A percentile compares a stretch with the other conserved stretches of the same genome.
phyloP scores from a whole-genome alignment of 139 green algal genomes.

The Dunaliella sp. region DNA sequence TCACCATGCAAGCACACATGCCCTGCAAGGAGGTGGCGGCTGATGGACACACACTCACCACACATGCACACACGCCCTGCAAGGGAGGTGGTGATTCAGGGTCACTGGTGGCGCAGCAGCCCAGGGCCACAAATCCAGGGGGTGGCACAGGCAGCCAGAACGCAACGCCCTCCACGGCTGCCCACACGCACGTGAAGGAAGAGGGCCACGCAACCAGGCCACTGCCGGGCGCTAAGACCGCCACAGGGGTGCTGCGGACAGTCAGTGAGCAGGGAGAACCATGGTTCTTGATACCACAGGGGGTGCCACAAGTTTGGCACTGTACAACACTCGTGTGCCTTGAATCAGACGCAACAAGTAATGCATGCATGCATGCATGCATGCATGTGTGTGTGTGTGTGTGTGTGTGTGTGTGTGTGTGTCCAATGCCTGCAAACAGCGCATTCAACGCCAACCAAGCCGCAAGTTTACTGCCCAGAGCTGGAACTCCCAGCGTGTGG shows the following conservation, averaged over 20 bases:
- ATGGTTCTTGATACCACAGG: too few relatives aligned
- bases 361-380: background rate
- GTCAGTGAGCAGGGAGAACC: too few relatives aligned
- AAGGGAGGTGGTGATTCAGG: background rate
- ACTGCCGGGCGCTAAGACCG: conserved; percentile 76
- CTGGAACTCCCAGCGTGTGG: too few relatives aligned
- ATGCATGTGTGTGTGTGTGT: background rate
- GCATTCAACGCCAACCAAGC: too few relatives aligned
- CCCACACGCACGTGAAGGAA: conserved; percentile 53
- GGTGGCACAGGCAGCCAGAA: conserved; percentile 73
- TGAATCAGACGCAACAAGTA: too few relatives aligned
- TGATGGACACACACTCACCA: background rate
- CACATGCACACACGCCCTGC: background rate
- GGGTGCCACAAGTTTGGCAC: too few relatives aligned
- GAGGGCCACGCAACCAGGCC: conserved; percentile 69
- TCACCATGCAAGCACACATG: background rate
- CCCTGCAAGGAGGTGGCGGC: background rate
- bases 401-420: background rate
- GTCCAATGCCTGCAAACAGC: background rate
- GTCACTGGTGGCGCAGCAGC: conserved; percentile 58
- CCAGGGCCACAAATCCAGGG: conserved; percentile 67
- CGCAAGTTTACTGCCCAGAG: too few relatives aligned
- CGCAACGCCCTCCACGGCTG: conserved; percentile 23
- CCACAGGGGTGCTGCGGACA: conserved; percentile 21
- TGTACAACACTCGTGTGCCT: too few relatives aligned